Percentiles rank a stretch among this genome's conserved stretches.
These are phyloP conservation scores for Solanum bulbocastanum DNA, from an alignment of 257 asterid genomes.

Conservation along the genomic window DNA sequence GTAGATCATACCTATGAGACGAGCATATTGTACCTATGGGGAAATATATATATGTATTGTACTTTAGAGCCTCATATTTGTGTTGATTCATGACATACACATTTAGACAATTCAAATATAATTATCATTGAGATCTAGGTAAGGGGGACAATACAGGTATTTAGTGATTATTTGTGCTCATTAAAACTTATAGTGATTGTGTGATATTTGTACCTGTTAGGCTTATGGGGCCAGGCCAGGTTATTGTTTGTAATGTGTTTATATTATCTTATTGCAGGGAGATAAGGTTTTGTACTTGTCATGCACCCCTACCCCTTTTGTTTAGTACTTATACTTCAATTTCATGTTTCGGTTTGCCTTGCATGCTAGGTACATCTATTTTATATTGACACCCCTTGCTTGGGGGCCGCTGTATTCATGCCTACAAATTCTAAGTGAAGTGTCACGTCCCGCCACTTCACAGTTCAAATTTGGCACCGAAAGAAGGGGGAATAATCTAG, in stretches of 20 bases:
- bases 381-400: no score
- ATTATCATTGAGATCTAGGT: not conserved
- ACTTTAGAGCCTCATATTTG: not conserved
- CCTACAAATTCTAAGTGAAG: no score
- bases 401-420: no score
- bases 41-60: not conserved
- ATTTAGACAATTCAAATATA: no score
- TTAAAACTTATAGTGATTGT: not conserved
- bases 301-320: not conserved
- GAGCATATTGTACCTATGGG: not conserved
- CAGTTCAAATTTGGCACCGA: no score
- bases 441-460: no score
- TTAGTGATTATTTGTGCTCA: not conserved
- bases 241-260: not conserved
- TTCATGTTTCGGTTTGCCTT: no score
- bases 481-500: no score
- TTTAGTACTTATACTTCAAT: no score
- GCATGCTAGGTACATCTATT: no score
- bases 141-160: not conserved
- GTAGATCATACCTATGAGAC: not conserved
- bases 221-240: not conserved
- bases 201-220: not conserved
- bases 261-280: not conserved
- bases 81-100: not conserved
- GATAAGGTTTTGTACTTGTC: not conserved